Base-by-base conservation (phyloP, 164 flowering plant species). In the Aristolochia contorta region DNA sequence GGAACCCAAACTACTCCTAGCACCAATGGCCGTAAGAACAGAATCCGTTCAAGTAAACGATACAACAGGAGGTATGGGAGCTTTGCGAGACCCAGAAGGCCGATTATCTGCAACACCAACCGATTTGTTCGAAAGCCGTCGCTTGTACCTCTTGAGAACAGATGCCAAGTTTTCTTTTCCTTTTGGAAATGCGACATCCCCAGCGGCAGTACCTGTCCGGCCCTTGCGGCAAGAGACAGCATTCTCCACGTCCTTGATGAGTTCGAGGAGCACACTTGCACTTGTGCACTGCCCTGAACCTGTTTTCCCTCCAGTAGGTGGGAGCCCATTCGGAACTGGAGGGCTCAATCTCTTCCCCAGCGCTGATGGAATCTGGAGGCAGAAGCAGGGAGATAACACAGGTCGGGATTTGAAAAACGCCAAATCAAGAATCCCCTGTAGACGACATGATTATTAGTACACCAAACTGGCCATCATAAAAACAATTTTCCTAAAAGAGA, bases 101-200 rank as follows among this genome's bases (percentile, higher is more conserved):
- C 68, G 70, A 37, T 62, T 68, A 20, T 69, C 71, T 21, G 52
- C 60, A 16, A 51, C 47, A 27, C 68, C 75, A 52, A 47, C 59
- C 12, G 70, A 33, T 54, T 75, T 75, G 75, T 63, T 71, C 19
- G 71, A 69, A n/a, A 75, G 68, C 1, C 75, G 70, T 22, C 97
- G 85, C 68, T 84, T 93, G 83, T 93, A 93, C 5, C 99, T 84
- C 66, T 93, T 93, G 20, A 93, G 86, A 16, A 93, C 99, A 12
- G 99, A 90, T 0, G 89, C 92, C 67, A 93, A 62, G 72, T 90
- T 93, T 71, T 90, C 97, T 69, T 93, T 93, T 12, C 99, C 99
- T 75, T 86, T 93, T 0, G 99, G 99, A 67, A 88, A 93, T 18
- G 99, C 99, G 25, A 90, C 96, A 48, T 93, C 99, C 3, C 99